Conservation (phyloP, 140 eudicot genomes). For the Artemisia princeps region DNA sequence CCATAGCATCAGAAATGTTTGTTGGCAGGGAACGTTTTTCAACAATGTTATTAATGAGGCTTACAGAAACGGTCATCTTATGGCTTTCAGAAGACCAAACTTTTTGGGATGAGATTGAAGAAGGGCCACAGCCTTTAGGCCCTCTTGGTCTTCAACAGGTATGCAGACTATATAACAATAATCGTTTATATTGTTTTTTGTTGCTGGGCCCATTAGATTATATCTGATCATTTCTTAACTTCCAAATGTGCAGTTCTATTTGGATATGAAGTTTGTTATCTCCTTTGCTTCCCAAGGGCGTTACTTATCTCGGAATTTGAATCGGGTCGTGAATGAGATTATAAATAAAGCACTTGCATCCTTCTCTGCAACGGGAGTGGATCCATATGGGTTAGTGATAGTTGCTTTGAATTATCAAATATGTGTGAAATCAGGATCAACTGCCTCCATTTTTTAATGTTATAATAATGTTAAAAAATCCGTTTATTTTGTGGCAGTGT, state of each 20-base stretch:
- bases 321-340: slow-evolving; percentile 78
- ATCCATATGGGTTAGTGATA: slow-evolving; percentile 61
- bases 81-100: slow-evolving; percentile 94
- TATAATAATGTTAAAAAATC: background rate
- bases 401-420: slow-evolving; percentile 10
- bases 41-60: slow-evolving; percentile 83
- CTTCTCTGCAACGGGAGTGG: slow-evolving; percentile 79
- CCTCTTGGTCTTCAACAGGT: slow-evolving; percentile 95
- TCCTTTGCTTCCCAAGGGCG: slow-evolving; percentile 97
- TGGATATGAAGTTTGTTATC: slow-evolving; percentile 94
- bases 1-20: slow-evolving; percentile 88
- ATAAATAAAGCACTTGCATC: slow-evolving; percentile 74
- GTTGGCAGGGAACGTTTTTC: slow-evolving; percentile 95
- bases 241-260: slow-evolving; percentile 58
- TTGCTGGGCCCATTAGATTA: slow-evolving; percentile 4
- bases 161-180: slow-evolving; percentile 8
- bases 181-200: background rate
- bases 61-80: slow-evolving; percentile 86
- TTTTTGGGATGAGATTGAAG: slow-evolving; percentile 98
- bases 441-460: too few relatives aligned
- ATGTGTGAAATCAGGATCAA: background rate
- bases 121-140: slow-evolving; percentile 90
- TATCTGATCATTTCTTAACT: slow-evolving; percentile 12
- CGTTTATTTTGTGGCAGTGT: slow-evolving; percentile 36
- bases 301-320: slow-evolving; percentile 75